Percentiles rank a stretch among this genome's conserved stretches.
Evolutionary conservation across 2,329 filamentous ascomycete species (phyloP).

Genomic region (Cytospora paraplurivora): DNA sequence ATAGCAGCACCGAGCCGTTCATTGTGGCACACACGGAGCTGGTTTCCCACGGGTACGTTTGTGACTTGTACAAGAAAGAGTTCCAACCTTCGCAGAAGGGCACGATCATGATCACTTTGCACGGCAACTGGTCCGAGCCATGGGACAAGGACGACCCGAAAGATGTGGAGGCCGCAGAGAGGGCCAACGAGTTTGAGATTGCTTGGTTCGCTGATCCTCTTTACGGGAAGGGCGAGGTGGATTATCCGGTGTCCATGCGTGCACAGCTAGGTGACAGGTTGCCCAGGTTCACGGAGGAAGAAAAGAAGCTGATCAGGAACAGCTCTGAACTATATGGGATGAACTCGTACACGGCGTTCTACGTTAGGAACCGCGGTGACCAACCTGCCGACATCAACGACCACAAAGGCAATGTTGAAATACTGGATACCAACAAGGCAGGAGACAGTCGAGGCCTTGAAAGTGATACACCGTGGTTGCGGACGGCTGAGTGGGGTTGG

Average conservation of each 20-base stretch:
- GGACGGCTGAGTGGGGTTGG: constrained; percentile 43
- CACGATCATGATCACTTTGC: constrained; percentile 44
- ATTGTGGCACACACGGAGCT: constrained; percentile 45
- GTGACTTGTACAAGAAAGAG: constrained; percentile 43
- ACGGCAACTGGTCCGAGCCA: constrained; percentile 46
- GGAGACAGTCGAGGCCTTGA: constrained; percentile 39
- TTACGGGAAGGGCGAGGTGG: constrained; percentile 41
- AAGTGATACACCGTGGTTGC: constrained; percentile 44
- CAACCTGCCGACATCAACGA: constrained; percentile 42
- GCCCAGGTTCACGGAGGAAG: constrained; percentile 43
- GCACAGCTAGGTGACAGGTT: constrained; percentile 43
- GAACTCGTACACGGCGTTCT: constrained; percentile 48
- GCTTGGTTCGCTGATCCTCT: constrained; percentile 46
- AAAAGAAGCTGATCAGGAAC: constrained; percentile 42
- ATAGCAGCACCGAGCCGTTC: constrained; percentile 41
- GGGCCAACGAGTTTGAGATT: constrained; percentile 46
- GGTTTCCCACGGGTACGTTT: constrained; percentile 42
- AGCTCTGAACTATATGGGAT: constrained; percentile 46
- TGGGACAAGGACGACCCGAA: constrained; percentile 41
- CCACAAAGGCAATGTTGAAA: constrained; percentile 44
- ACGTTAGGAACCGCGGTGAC: constrained; percentile 38
- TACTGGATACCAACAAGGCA: constrained; percentile 40
- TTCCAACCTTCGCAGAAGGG: constrained; percentile 43
- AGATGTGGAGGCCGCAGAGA: constrained; percentile 42
- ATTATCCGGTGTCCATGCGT: constrained; percentile 45